Conservation (phyloP, 495 filamentous ascomycete species). For the Usnea hakonensis region DNA sequence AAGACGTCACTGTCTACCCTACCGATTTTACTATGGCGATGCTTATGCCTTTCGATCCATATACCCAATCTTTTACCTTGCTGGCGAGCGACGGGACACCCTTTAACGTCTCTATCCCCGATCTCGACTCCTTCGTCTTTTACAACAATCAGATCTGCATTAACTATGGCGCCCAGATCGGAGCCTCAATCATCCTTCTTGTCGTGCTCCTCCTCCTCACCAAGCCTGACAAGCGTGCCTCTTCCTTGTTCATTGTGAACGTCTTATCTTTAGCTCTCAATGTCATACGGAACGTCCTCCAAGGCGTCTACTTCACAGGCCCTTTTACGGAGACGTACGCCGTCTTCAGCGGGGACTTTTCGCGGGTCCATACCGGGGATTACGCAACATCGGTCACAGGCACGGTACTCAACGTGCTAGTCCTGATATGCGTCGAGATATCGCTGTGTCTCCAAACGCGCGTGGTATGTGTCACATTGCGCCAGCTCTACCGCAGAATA, state of each 20-base stretch:
- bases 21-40: slow-evolving; percentile 19
- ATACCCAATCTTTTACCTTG: slow-evolving; percentile 51
- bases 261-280: slow-evolving; percentile 51
- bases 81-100: slow-evolving; percentile 42
- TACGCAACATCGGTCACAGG: slow-evolving; percentile 46
- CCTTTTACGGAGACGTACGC: slow-evolving; percentile 53
- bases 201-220: slow-evolving; percentile 59
- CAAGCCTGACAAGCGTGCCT: slow-evolving; percentile 50
- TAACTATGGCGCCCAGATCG: slow-evolving; percentile 66
- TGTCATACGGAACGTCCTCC: slow-evolving; percentile 51
- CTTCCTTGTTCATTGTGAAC: slow-evolving; percentile 58
- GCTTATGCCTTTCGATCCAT: slow-evolving; percentile 43
- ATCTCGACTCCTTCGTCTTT: slow-evolving; percentile 41
- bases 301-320: slow-evolving; percentile 50
- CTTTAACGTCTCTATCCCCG: slow-evolving; percentile 42
- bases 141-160: slow-evolving; percentile 51
- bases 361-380: slow-evolving; percentile 39
- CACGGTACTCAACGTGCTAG: slow-evolving; percentile 47
- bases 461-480: slow-evolving; percentile 49
- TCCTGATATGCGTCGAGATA: slow-evolving; percentile 52
- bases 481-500: slow-evolving; percentile 32
- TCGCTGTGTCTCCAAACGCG: slow-evolving; percentile 70
- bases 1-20: background rate
- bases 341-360: slow-evolving; percentile 49
- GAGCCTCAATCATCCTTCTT: slow-evolving; percentile 61